Conservation (phyloP, 108 stramenopile genomes). For the Thalassiosira profunda region DNA sequence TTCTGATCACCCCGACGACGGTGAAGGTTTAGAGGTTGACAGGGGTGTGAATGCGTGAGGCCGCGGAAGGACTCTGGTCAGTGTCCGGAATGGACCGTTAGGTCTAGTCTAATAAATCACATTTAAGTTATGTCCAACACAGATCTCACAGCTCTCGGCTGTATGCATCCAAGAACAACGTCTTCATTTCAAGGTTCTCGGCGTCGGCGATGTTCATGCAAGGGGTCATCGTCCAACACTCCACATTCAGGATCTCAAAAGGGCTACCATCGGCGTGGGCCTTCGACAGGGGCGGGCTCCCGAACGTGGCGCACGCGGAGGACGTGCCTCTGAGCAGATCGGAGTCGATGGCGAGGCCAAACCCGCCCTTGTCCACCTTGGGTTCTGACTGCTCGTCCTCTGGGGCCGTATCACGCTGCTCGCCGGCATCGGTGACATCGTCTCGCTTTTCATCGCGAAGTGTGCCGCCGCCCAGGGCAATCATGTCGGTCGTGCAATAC, state of each 20-base stretch:
- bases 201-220: slow-evolving; percentile 57
- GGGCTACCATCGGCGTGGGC: slow-evolving; percentile 41
- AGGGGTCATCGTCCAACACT: slow-evolving; percentile 88
- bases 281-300: slow-evolving; percentile 63
- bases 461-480: slow-evolving; percentile 70
- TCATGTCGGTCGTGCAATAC: slow-evolving; percentile 61
- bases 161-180: slow-evolving; percentile 57
- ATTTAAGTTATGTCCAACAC: not conserved
- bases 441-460: slow-evolving; percentile 20
- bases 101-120: not conserved
- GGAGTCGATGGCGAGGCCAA: slow-evolving; percentile 73
- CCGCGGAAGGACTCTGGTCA: too few relatives aligned
- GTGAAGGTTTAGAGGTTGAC: slow-evolving; percentile 22
- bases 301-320: slow-evolving; percentile 68
- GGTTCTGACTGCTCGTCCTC: slow-evolving; percentile 1
- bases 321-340: slow-evolving; percentile 76
- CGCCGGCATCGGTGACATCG: slow-evolving; percentile 16
- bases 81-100: not conserved
- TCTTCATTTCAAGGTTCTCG: slow-evolving; percentile 76
- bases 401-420: slow-evolving; percentile 40
- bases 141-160: not conserved
- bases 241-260: slow-evolving; percentile 77
- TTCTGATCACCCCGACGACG: slow-evolving; percentile 17
- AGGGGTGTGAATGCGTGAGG: slow-evolving; percentile 26
- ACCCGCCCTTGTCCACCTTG: slow-evolving; percentile 57